Base-by-base conservation (phyloP, 148 eudicot species). In the Rhododendron ovatum region DNA sequence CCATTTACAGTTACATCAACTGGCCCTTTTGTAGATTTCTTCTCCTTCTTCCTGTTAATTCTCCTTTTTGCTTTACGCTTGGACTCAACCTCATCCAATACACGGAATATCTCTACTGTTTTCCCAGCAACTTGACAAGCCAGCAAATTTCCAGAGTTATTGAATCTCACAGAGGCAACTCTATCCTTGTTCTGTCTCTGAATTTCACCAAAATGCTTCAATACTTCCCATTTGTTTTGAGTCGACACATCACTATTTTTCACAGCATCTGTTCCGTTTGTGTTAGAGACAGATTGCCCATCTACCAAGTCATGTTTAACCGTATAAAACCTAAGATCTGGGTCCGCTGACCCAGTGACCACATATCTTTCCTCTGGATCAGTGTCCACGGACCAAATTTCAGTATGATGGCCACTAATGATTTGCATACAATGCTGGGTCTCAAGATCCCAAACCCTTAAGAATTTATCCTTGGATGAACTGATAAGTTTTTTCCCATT, bases 381-480 rank as follows among this genome's bases (percentile, higher is more conserved):
- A 77, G 88, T 84, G 89, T 93, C 98, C 59, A 95, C 85, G 15
- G 99, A 97, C 99, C 99, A 97, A 83, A 97, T 94, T 90, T 95
- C 99, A 88, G 93, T 94, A 86, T 95, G 98, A 90, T 97, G 99
- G 22, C 99, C 99, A 88, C 99, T 86, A 78, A 97, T 88, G 61
- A 95, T 97, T 92, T 97, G 99, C 93, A 93, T 89, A 78, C 99
- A 97, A 82, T 97, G 95, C 86, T 97, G 98, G 28, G 98, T 94
- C 86, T 97, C 99, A 84, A 93, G 94, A 91, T 97, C 99, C 99
- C 99, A 95, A 81, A 97, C 95, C 89, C 98, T 95, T 85, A 97
- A 86, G 82, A 93, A 95, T 85, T 95, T 97, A 93, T 97, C 99
- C 87, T 97, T 97, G 14, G 99, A 97, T n/a, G 98, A 94, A 88